phyloP scores from a whole-genome alignment of 192 early-diverging fungal genomes.

The Chytriomyces sp. region DNA sequence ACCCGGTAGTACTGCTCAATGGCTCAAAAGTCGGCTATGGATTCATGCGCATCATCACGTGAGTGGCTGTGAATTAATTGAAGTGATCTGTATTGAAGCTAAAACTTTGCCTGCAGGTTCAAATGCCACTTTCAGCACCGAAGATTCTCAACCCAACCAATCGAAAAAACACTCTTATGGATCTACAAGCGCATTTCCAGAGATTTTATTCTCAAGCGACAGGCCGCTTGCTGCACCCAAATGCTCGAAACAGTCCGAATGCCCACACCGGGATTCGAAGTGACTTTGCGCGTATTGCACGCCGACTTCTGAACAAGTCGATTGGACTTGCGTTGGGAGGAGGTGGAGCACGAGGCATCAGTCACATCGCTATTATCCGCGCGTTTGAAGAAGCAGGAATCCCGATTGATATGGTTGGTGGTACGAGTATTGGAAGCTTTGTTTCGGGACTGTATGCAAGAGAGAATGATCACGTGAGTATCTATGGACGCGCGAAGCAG shows the following conservation, averaged over 20 bases:
- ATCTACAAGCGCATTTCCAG: conserved; percentile 51
- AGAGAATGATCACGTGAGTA: conserved; percentile 84
- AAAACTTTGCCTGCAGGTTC: conserved; percentile 38
- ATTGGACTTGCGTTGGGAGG: conserved; percentile 95
- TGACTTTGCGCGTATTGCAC: conserved; percentile 81
- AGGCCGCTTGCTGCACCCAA: conserved; percentile 10
- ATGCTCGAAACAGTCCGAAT: conserved; percentile 27
- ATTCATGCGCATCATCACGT: conserved; percentile 98
- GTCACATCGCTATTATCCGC: conserved; percentile 89
- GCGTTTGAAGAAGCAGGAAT: conserved; percentile 97
- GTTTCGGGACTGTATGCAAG: conserved; percentile 92
- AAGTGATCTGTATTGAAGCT: not conserved
- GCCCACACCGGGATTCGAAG: conserved; percentile 51
- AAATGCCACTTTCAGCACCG: conserved; percentile 50
- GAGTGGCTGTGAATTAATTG: conserved; percentile 34
- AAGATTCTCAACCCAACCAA: conserved; percentile 38
- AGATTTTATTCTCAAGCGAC: conserved; percentile 37
- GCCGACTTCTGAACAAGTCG: conserved; percentile 88
- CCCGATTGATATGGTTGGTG: conserved; percentile 96
- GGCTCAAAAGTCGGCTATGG: conserved; percentile 93
- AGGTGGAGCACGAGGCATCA: conserved; percentile 94
- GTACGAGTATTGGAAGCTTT: conserved; percentile 97
- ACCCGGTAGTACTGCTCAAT: conserved; percentile 84
- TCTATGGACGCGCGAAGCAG: conserved; percentile 83
- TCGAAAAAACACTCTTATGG: conserved; percentile 41